A percentile compares a stretch with the other conserved stretches of the same genome.
phyloP scores from a whole-genome alignment of 345 rosid species.

The Brassica juncea region DNA sequence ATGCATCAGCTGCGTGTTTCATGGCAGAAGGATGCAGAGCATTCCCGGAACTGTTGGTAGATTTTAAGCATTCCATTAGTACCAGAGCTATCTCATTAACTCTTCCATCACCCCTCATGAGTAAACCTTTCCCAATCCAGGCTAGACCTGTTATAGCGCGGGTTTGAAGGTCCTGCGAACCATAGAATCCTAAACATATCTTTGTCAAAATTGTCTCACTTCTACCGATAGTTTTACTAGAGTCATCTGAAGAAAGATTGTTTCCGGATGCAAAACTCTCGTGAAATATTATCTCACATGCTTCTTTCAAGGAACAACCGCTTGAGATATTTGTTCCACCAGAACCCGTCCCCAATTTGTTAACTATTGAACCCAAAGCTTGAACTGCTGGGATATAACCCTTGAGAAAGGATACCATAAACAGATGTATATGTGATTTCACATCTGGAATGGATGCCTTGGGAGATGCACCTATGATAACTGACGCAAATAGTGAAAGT shows the following conservation, averaged over 20 bases:
- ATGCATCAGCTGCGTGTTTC: conserved; percentile 84
- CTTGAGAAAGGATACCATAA: conserved; percentile 51
- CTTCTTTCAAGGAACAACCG: conserved; percentile 67
- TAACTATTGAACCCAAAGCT: conserved; percentile 83
- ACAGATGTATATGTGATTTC: conserved; percentile 47
- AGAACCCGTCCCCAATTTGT: conserved; percentile 57
- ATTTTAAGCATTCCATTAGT: conserved; percentile 60
- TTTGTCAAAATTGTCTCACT: conserved; percentile 41
- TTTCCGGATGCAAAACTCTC: conserved; percentile 22
- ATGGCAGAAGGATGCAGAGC: conserved; percentile 45
- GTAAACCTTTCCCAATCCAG: conserved; percentile 95
- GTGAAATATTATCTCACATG: conserved; percentile 59
- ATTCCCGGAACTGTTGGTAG: conserved; percentile 37
- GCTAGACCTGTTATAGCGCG: conserved; percentile 73
- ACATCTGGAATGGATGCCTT: conserved; percentile 60
- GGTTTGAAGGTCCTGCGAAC: conserved; percentile 47
- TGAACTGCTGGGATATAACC: conserved; percentile 75
- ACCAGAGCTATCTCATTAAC: conserved; percentile 59
- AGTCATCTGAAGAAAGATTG: conserved; percentile 32
- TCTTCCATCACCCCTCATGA: conserved; percentile 84
- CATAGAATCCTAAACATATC: conserved; percentile 46
- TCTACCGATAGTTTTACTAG: conserved; percentile 29
- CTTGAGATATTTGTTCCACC: conserved; percentile 37
- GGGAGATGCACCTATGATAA: conserved; percentile 67
- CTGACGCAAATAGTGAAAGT: conserved; percentile 73